Evolutionary conservation across 805 yeast genomes (phyloP), one percentile per base, ranked within the genome.

Genomic region (Yarrowia sp.): DNA sequence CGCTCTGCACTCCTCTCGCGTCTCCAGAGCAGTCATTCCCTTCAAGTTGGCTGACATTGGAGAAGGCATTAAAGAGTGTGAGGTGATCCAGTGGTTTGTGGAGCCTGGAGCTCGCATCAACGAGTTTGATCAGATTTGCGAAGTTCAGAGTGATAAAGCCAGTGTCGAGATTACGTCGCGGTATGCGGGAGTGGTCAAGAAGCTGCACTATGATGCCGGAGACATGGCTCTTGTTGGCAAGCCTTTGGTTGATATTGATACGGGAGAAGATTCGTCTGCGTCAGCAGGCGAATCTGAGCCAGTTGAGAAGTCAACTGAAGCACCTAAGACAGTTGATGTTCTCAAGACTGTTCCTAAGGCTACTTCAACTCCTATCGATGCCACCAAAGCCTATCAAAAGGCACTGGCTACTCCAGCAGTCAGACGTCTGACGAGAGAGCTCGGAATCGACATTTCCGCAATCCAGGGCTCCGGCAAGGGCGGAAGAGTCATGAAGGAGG

Each of bases 71-170:
- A 71, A 70, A 55, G 75, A 72, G 56, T 72, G 75, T 61, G 75
- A 72, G 63, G 72, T 72, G 22, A 72, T 72, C 39, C 75, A 72
- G 63, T 72, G 75, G 75, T 70, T 72, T 63, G 73, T 72, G 8
- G 71, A 71, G 63, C 75, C 75, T 14, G 72, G 73, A 2, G 72
- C 73, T 13, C 64, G 68, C 16, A 67, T 72, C 33, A 73, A 70
- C 47, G 74, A 72, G 65, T 72, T 72, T 55, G 75, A 72, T 58
- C 71, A 69, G 14, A 68, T 72, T 21, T 72, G 75, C 59, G 75
- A 72, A 63, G 73, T 72, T 32, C 75, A 72, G 65, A 66, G 70
- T 41, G 75, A 72, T 61, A 72, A 72, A 63, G 75, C 75, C 36
- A 68, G 73, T 6, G 75, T 72, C 9, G 74, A 72, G 56, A 72